A percentile compares a stretch with the other conserved stretches of the same genome.
Conservation (phyloP, 768 basidiomycete genomes). For the Rhizopogon sp. region DNA sequence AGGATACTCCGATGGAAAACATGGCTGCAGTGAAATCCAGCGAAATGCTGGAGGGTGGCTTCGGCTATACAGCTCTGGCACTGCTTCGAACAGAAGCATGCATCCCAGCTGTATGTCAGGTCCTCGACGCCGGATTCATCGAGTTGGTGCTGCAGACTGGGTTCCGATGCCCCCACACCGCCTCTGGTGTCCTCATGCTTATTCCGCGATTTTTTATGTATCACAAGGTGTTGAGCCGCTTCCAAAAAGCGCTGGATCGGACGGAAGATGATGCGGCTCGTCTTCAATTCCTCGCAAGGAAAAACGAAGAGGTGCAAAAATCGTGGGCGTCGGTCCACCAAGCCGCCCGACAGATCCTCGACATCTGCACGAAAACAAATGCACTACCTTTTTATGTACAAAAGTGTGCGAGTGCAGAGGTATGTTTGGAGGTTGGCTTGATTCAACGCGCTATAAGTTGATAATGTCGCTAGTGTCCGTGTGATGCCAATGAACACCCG, state of each 20-base stretch:
- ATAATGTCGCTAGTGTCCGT: not conserved
- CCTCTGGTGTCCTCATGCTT: not conserved
- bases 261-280: not conserved
- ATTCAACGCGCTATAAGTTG: not conserved
- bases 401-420: not conserved
- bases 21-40: not conserved
- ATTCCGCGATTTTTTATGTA: constrained; percentile 1
- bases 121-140: not conserved
- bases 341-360: not conserved
- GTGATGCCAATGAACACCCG: not conserved
- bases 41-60: not conserved
- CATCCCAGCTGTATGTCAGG: not conserved
- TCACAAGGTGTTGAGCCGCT: not conserved
- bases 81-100: not conserved
- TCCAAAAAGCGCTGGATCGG: not conserved
- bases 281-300: not conserved
- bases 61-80: not conserved
- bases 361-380: not conserved
- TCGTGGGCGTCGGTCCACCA: not conserved
- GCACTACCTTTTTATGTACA: not conserved
- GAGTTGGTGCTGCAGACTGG: not conserved
- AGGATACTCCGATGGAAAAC: not conserved
- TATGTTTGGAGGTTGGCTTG: not conserved
- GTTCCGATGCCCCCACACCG: not conserved
- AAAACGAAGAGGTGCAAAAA: not conserved